Evolutionary conservation across 768 basidiomycete species (phyloP), one percentile per base, ranked within the genome.

Genomic region (Lentinula raphanica): DNA sequence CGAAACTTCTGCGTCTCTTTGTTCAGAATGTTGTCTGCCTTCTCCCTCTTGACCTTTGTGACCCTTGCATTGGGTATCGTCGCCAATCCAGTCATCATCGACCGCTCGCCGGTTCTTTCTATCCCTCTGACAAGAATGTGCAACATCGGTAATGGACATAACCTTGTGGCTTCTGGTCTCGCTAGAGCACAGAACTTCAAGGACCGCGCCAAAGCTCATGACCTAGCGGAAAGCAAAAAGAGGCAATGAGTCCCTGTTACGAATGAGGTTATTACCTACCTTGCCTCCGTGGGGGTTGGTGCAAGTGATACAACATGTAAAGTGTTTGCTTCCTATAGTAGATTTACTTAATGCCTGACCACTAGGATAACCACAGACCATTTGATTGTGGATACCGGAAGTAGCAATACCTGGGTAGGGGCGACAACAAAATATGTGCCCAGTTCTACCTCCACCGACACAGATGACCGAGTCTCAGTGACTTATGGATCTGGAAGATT

Each of bases 371-470:
- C 21, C 12, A 0, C 17, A 58, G 56, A 49, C 36, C 29, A 56
- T 8, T 11, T 56, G 44, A 56, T 56, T 32, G 44, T 56, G 25
- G 54, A 56, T 42, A 56, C 54, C 9, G 84, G 83, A 68, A 85
- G 83, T 68, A 85, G 86, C 17, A 88, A 87, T 72, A 87, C 85
- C 25, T 88, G 86, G 85, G 54, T 56, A n/a, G 19, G 40, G 13
- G 51, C 51, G 27, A 4, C 27, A 8, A 71, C 65, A 27, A 15
- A 69, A 1, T 88, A 84, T 64, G 66, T 40, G 15, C n/a, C 39
- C 6, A 56, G 39, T 23, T 56, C 54, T 11, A 56, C 54, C 6
- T 44, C 40, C n/a, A 42, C 39, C 27, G n/a, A 45, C 54, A 56
- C 54, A 39, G 32, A 49, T 25, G 57, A 48, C 13, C 7, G 45